Base-by-base conservation (phyloP, 768 basidiomycete species). In the Mycena alexandri region DNA sequence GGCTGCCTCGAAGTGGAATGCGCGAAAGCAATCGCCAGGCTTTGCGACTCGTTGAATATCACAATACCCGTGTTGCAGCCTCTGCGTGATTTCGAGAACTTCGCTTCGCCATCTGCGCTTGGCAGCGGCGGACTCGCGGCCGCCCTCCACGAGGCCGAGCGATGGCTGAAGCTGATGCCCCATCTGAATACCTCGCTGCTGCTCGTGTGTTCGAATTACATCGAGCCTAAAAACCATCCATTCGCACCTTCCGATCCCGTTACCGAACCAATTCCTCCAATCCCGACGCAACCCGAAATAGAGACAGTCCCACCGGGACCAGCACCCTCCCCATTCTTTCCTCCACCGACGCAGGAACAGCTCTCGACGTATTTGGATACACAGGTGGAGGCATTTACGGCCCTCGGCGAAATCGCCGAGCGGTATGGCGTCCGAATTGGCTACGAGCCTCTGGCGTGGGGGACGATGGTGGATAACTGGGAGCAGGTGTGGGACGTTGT, bases 401-500 rank as follows among this genome's bases (percentile, higher is more conserved):
- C 71, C 63, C 75, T 82, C 5, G 81, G 79, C 11, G 72, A 78
- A 55, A 52, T 73, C 36, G 80, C 81, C 0, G 75, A 72, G 9
- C 61, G 66, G 17, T 79, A 75, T 68, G 71, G 66, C n/a, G 75
- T 75, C 48, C 68, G 69, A 43, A 71, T 79, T 19, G 76, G 77
- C 11, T 79, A 79, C 61, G 80, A 79, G 61, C 71, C 79, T 13
- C 70, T 83, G 66, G 74, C 77, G 17, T 74, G 79, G 81, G 78
- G 81, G 63, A 75, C 78, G 43, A 67, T 74, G 19, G 70, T 78
- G 54, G 73, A 78, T 53, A 74, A 72, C 29, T 83, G 82, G 81
- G 73, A 78, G 60, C 74, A 80, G 47, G 80, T 78, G 5, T 83
- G 79, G 78, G 72, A 78, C 19, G 78, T 80, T 24, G 78, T 82